Base-by-base conservation (phyloP, 2,329 filamentous ascomycete genomes). In the Diaporthe caulivora region DNA sequence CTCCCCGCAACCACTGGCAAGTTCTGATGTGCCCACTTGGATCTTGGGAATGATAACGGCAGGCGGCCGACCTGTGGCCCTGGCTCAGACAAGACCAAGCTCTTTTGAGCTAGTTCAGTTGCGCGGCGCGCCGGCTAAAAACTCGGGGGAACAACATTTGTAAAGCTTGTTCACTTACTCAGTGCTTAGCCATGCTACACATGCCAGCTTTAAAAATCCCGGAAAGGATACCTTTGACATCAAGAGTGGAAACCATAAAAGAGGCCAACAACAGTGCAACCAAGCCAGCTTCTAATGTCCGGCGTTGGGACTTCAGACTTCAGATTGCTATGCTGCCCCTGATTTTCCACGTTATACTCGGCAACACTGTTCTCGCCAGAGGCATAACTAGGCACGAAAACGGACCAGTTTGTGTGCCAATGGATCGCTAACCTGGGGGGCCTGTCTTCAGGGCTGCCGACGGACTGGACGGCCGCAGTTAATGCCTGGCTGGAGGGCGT, bases 121-220 rank as follows among this genome's bases (percentile, higher is more conserved):
- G 17, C 60, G 60, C 42, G 60, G 60, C 60, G 31, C 40, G 60
- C 40, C 42, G 44, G 60, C n/a, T 65, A 65, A 65, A 65, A 29
- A 29, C 42, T 31, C 60, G 60, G 60, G 60, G 42, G 34, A 51
- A 65, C 18, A 34, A 37, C 24, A 21, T n/a, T 37, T 49, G 42
- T 21, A 24, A 65, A 65, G 60, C 60, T 65, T 65, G 11, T 65
- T 51, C 11, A 65, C 60, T 65, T 65, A 65, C 60, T 65, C 60
- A 65, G 42, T 37, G 60, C 60, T 65, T 51, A 65, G 5, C 60
- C 8, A 64, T 31, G 17, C 9, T 17, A 44, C 26, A 47, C 18
- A 15, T 6, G 13, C 44, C 7, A 13, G 29, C 5, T 29, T 31
- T 34, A 7, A 47, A 6, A 5, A n/a, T n/a, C 21, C 29, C n/a